Percentiles rank a stretch among this genome's conserved stretches.
These are phyloP conservation scores for Rhizopus stolonifer DNA, from an alignment of 371 early-diverging fungal species.

Conservation along the genomic window DNA sequence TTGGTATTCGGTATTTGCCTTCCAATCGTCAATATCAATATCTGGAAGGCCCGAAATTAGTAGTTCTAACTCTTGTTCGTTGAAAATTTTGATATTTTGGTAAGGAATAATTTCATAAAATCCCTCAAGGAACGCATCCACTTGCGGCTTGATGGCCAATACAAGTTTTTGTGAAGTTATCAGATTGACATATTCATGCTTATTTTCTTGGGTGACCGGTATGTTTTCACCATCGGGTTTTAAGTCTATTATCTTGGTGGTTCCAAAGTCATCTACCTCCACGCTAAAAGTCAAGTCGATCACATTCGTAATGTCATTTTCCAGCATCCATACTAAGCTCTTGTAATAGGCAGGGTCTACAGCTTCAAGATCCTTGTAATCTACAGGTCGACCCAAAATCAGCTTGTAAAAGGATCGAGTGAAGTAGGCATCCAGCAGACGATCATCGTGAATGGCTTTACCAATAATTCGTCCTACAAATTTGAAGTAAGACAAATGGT, in stretches of 20 bases:
- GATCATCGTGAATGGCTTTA: slow-evolving; percentile 96
- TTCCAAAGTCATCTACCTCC: slow-evolving; percentile 94
- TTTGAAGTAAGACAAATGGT: slow-evolving; percentile 95
- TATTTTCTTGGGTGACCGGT: slow-evolving; percentile 94
- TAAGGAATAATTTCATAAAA: slow-evolving; percentile 96
- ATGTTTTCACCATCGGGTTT: slow-evolving; percentile 90
- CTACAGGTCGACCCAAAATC: slow-evolving; percentile 89
- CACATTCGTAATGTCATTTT: slow-evolving; percentile 95
- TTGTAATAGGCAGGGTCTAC: slow-evolving; percentile 97
- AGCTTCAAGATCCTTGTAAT: slow-evolving; percentile 96
- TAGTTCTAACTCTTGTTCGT: slow-evolving; percentile 98
- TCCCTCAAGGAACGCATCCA: slow-evolving; percentile 90
- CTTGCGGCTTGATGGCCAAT: slow-evolving; percentile 89
- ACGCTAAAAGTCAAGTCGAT: slow-evolving; percentile 94
- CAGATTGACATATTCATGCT: slow-evolving; percentile 93
- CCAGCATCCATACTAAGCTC: slow-evolving; percentile 96
- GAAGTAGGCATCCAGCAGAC: slow-evolving; percentile 94
- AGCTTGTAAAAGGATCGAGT: slow-evolving; percentile 98
- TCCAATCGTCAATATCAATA: slow-evolving; percentile 99
- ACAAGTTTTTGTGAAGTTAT: slow-evolving; percentile 89
- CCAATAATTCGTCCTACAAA: slow-evolving; percentile 99
- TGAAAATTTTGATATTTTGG: slow-evolving; percentile 91
- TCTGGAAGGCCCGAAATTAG: slow-evolving; percentile 98
- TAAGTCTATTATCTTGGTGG: slow-evolving; percentile 80
- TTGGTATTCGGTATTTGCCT: slow-evolving; percentile 95